Conservation (phyloP, 2,329 filamentous ascomycete genomes). For the Xylaria sp. region DNA sequence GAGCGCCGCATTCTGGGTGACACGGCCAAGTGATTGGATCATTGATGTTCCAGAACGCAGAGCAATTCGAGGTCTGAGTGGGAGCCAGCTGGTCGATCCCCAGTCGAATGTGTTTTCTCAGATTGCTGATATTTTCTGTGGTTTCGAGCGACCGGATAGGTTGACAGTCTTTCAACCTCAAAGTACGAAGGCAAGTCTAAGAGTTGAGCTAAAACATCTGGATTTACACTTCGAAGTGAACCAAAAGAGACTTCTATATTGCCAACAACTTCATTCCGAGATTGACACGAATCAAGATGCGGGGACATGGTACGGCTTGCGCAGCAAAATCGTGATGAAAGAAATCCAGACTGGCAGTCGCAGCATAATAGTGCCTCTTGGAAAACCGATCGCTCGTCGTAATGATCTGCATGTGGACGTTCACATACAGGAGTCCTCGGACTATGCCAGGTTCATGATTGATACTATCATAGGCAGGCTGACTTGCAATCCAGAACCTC, state of each 20-base stretch:
- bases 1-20: slow-evolving; percentile 50
- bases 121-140: slow-evolving; percentile 58
- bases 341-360: slow-evolving; percentile 55
- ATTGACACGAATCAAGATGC: slow-evolving; percentile 69
- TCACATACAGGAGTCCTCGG: neutral
- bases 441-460: slow-evolving; percentile 29
- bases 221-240: slow-evolving; percentile 67
- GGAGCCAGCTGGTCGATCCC: slow-evolving; percentile 60
- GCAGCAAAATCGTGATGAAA: slow-evolving; percentile 67
- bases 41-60: slow-evolving; percentile 47
- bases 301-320: slow-evolving; percentile 69
- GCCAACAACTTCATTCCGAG: slow-evolving; percentile 60
- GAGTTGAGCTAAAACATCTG: slow-evolving; percentile 63
- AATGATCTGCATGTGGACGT: slow-evolving; percentile 41
- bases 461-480: slow-evolving; percentile 26
- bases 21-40: slow-evolving; percentile 49
- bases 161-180: slow-evolving; percentile 62
- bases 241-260: slow-evolving; percentile 55
- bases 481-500: slow-evolving; percentile 32
- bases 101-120: slow-evolving; percentile 54
- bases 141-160: slow-evolving; percentile 59
- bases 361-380: slow-evolving; percentile 67
- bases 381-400: slow-evolving; percentile 48
- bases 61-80: slow-evolving; percentile 40
- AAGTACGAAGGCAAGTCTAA: slow-evolving; percentile 43